Conservation (phyloP, 148 eudicot genomes). For the Camellia granthamiana region DNA sequence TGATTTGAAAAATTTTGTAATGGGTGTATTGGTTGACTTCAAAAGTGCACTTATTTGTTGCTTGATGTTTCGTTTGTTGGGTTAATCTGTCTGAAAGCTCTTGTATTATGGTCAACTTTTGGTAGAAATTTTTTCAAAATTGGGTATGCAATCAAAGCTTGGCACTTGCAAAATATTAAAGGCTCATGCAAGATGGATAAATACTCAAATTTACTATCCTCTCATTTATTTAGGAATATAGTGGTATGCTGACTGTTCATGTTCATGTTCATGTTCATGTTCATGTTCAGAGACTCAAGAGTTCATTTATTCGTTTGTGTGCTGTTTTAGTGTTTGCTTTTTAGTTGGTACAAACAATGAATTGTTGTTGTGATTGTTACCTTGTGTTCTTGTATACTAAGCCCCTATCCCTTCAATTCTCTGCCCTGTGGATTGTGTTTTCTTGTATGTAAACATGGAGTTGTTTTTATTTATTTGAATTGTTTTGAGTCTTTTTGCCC, state of each 20-base stretch:
- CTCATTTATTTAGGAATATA: not conserved
- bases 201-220: not conserved
- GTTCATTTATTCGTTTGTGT: not conserved
- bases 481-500: constrained; percentile 4
- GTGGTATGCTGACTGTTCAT: not conserved
- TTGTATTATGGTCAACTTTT: not conserved
- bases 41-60: not conserved
- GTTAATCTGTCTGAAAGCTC: not conserved
- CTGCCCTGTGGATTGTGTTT: not conserved
- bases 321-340: not conserved
- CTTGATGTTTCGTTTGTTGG: not conserved
- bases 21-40: not conserved
- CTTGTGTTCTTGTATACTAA: not conserved
- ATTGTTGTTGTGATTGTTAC: not conserved
- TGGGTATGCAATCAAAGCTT: not conserved
- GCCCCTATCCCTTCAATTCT: not conserved
- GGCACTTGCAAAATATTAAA: not conserved
- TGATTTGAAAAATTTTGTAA: not conserved
- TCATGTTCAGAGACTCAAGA: not conserved
- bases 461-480: not conserved
- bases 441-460: not conserved
- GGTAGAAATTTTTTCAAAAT: not conserved
- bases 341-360: not conserved
- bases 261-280: constrained; percentile 1
- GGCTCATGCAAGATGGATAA: not conserved